Percentiles rank a stretch among this genome's conserved stretches.
Evolutionary conservation across 768 basidiomycete genomes (phyloP).

Genomic region (Boletus rex-veris): DNA sequence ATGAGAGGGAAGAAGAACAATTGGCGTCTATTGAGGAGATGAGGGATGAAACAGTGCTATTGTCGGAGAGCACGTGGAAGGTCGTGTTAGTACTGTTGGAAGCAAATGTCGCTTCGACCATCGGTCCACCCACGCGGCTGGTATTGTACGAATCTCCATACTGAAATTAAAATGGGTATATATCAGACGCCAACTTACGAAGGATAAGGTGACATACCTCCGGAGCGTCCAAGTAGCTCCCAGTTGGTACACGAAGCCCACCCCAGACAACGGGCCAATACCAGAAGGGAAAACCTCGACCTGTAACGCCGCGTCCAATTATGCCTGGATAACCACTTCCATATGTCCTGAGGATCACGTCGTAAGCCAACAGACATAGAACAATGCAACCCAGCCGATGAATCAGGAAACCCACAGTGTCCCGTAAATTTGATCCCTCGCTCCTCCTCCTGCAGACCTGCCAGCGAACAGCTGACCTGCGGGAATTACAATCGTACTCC

Average conservation of each 20-base stretch:
- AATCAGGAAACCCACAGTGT: slow-evolving; percentile 32
- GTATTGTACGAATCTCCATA: slow-evolving; percentile 45
- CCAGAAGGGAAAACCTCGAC: slow-evolving; percentile 57
- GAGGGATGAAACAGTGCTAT: slow-evolving; percentile 43
- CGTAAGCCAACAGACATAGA: neutral
- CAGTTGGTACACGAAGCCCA: slow-evolving; percentile 18
- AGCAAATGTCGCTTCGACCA: slow-evolving; percentile 37
- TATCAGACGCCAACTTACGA: neutral
- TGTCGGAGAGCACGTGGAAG: slow-evolving; percentile 49
- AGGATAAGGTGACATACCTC: slow-evolving; percentile 36
- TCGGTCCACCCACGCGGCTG: slow-evolving; percentile 48
- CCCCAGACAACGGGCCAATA: slow-evolving; percentile 65
- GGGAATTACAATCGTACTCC: slow-evolving; percentile 36
- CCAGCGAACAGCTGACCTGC: slow-evolving; percentile 45
- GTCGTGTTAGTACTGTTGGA: slow-evolving; percentile 39
- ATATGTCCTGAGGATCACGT: slow-evolving; percentile 39
- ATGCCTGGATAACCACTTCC: slow-evolving; percentile 64
- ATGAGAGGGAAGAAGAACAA: slow-evolving; percentile 40
- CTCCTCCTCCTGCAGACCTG: slow-evolving; percentile 50
- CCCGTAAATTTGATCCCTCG: slow-evolving; percentile 43
- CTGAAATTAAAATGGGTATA: slow-evolving; percentile 28
- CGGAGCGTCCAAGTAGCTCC: slow-evolving; percentile 33
- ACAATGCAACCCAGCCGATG: neutral
- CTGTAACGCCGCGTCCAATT: slow-evolving; percentile 42
- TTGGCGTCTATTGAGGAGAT: slow-evolving; percentile 40